Conservation (phyloP, 2,329 filamentous ascomycete species). For the Blastomyces silverae region DNA sequence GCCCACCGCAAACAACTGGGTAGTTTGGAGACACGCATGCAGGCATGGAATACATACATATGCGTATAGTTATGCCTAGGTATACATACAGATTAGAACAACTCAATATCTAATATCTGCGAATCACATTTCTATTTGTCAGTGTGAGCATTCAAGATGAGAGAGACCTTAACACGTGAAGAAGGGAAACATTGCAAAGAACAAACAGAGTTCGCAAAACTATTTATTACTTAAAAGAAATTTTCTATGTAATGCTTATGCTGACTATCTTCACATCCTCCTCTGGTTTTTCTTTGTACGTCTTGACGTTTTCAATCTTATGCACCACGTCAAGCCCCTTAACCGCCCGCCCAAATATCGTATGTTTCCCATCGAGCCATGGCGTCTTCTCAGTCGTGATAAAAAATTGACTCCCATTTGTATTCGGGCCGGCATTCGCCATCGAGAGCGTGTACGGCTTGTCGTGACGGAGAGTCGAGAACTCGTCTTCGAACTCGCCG, state of each 20-base stretch:
- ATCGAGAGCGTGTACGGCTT: constrained; percentile 95
- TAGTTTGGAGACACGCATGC: background rate
- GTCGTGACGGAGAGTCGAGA: constrained; percentile 84
- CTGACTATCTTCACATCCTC: constrained; percentile 97
- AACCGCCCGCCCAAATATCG: constrained; percentile 85
- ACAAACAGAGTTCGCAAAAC: background rate
- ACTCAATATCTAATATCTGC: background rate
- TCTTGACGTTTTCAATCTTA: constrained; percentile 85
- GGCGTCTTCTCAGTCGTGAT: constrained; percentile 97
- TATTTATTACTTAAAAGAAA: background rate
- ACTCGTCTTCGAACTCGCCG: constrained; percentile 88
- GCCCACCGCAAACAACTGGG: background rate
- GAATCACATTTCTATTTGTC: background rate
- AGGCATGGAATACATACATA: background rate
- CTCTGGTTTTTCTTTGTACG: constrained; percentile 86
- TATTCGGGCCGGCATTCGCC: constrained; percentile 94
- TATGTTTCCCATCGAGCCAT: constrained; percentile 95
- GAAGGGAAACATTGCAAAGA: background rate
- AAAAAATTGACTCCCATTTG: constrained; percentile 96
- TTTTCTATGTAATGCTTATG: constrained; percentile 47
- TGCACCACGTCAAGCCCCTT: constrained; percentile 91
- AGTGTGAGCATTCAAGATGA: background rate
- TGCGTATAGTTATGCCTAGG: background rate
- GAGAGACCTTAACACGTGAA: background rate
- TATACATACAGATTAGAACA: background rate